These are phyloP conservation scores for Taphrina betulina DNA, from an alignment of 1,139 yeast species.

Conservation along the genomic window DNA sequence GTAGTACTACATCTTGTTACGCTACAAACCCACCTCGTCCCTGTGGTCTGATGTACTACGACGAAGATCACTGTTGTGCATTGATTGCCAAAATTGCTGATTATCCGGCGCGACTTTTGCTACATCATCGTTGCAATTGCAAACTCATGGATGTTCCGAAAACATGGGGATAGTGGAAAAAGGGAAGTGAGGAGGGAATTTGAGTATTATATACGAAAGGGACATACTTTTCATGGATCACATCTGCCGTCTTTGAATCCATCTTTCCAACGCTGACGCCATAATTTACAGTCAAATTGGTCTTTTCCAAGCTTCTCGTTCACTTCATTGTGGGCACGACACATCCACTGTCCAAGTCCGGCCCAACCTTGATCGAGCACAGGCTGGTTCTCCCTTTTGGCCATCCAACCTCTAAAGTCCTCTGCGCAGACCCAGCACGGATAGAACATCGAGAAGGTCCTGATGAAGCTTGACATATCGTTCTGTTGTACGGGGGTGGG, in stretches of 20 bases:
- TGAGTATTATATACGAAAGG: no score
- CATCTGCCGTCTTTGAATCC: conserved; percentile 40
- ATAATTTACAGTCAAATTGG: conserved; percentile 75
- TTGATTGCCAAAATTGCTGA: no score
- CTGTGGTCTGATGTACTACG: no score
- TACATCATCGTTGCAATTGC: no score
- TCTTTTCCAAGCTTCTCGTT: conserved; percentile 82
- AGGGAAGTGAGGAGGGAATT: no score
- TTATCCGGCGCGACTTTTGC: no score
- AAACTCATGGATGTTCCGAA: no score
- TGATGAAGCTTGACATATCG: conserved; percentile 69
- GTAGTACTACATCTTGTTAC: no score
- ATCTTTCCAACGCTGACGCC: conserved; percentile 81
- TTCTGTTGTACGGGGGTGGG: conserved; percentile 63
- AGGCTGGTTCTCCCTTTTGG: conserved; percentile 56
- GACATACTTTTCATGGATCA: no score
- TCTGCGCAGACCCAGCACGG: conserved; percentile 96
- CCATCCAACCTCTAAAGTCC: conserved; percentile 69
- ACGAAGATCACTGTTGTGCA: no score
- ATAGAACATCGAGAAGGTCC: conserved; percentile 72
- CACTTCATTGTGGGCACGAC: conserved; percentile 92
- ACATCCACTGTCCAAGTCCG: conserved; percentile 83
- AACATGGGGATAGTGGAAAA: no score
- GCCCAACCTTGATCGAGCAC: conserved; percentile 63
- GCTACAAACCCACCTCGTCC: no score